Evolutionary conservation across 306 rosid genomes (phyloP).

Genomic region (Quercus glauca): DNA sequence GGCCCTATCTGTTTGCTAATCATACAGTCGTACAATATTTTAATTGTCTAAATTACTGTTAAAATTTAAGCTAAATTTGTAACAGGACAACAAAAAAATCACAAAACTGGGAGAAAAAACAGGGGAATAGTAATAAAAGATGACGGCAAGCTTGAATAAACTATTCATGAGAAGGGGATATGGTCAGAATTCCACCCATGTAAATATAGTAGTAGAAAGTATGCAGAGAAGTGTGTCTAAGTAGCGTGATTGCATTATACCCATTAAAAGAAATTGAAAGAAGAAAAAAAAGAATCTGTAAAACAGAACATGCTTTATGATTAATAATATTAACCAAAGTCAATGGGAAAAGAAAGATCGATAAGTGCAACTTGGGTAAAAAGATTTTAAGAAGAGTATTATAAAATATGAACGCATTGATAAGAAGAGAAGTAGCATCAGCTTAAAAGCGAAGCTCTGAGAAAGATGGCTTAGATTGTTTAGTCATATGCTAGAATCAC

Average conservation of each 20-base stretch:
- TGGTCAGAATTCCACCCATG: background rate
- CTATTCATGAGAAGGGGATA: background rate
- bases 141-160: background rate
- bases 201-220: background rate
- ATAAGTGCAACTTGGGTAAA: too few species aligned
- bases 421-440: background rate
- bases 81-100: background rate
- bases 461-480: background rate
- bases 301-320: background rate
- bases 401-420: background rate
- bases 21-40: background rate
- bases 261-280: background rate
- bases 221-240: background rate
- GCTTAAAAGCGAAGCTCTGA: background rate
- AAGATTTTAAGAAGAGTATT: too few species aligned
- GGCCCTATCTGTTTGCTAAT: background rate
- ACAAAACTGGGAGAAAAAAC: background rate
- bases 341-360: too few species aligned
- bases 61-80: background rate
- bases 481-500: conserved; percentile 1
- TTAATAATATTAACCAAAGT: too few species aligned
- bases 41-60: background rate
- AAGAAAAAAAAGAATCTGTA: background rate
- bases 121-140: background rate
- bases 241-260: background rate